Percentiles rank a stretch among this genome's conserved stretches.
These are phyloP conservation scores for Ilyonectria robusta DNA, from an alignment of 2,329 filamentous ascomycete genomes.

Conservation along the genomic window DNA sequence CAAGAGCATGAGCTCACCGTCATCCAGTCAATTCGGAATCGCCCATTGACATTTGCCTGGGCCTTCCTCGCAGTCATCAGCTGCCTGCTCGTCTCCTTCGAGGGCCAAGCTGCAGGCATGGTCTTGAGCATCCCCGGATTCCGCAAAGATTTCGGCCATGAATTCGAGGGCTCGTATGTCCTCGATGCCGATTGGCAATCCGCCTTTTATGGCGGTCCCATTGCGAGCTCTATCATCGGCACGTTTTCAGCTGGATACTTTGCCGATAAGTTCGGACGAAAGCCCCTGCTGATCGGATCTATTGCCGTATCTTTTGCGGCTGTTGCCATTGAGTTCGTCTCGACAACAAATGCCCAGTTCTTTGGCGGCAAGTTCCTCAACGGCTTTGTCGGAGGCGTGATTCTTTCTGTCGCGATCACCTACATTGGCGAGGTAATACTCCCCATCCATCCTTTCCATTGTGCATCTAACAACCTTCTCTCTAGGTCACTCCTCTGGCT, in stretches of 20 bases:
- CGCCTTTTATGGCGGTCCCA: slow-evolving; percentile 25
- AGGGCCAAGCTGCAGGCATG: slow-evolving; percentile 29
- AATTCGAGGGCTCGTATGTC: slow-evolving; percentile 26
- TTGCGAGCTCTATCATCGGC: slow-evolving; percentile 26
- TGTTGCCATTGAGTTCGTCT: slow-evolving; percentile 55
- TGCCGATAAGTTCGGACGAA: slow-evolving; percentile 25
- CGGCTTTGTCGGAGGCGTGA: slow-evolving; percentile 53
- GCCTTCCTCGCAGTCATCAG: slow-evolving; percentile 28
- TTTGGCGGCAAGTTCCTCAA: slow-evolving; percentile 60
- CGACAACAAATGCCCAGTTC: slow-evolving; percentile 57
- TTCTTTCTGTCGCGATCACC: slow-evolving; percentile 46
- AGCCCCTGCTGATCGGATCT: slow-evolving; percentile 15
- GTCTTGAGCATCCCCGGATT: slow-evolving; percentile 32
- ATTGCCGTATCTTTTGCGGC: slow-evolving; percentile 33
- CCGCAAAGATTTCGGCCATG: slow-evolving; percentile 37
- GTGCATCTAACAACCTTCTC: background rate
- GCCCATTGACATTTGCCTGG: slow-evolving; percentile 25
- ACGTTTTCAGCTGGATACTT: slow-evolving; percentile 22
- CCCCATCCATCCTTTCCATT: no score
- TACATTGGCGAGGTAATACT: slow-evolving; percentile 50
- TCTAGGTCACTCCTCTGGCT: slow-evolving; percentile 46
- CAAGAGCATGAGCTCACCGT: slow-evolving; percentile 27
- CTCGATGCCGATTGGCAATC: slow-evolving; percentile 29
- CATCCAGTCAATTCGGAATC: slow-evolving; percentile 29
- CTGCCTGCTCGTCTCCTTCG: slow-evolving; percentile 32